A percentile compares a stretch with the other conserved stretches of the same genome.
phyloP scores from a whole-genome alignment of 176 grass and related monocot species.

The Musa beccarii region DNA sequence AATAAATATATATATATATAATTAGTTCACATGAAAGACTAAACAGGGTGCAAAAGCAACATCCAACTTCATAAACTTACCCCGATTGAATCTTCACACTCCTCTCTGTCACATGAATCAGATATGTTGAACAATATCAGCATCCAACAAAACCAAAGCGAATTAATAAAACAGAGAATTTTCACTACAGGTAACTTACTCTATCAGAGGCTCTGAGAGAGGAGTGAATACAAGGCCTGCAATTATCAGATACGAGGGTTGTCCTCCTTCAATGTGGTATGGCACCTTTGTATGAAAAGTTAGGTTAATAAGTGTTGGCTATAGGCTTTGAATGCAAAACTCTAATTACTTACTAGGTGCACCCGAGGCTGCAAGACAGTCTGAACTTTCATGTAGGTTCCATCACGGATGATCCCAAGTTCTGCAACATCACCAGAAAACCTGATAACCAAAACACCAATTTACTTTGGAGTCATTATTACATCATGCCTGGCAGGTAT shows the following conservation, averaged over 20 bases:
- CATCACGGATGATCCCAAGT: conserved; percentile 79
- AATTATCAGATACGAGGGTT: conserved; percentile 92
- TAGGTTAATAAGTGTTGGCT: conserved; percentile 14
- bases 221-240: conserved; percentile 96
- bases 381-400: conserved; percentile 61
- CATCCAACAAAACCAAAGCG: not conserved
- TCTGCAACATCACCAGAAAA: conserved; percentile 87
- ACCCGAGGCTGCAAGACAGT: conserved; percentile 67
- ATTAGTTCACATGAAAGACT: not conserved
- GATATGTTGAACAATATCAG: conserved; percentile 15
- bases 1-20: not conserved
- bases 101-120: conserved; percentile 56
- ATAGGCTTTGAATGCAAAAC: conserved; percentile 21
- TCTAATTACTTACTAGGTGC: conserved; percentile 52
- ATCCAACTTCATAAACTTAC: conserved; percentile 42
- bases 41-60: not conserved
- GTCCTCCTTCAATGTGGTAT: conserved; percentile 62
- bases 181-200: conserved; percentile 43
- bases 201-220: conserved; percentile 87
- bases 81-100: conserved; percentile 82
- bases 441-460: conserved; percentile 33
- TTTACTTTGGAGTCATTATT: not conserved
- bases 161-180: not conserved
- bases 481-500: not conserved
- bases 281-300: conserved; percentile 53